A percentile compares a stretch with the other conserved stretches of the same genome.
These are phyloP conservation scores for Colletotrichum siamense DNA, from an alignment of 2,329 filamentous ascomycete genomes.

Conservation along the genomic window DNA sequence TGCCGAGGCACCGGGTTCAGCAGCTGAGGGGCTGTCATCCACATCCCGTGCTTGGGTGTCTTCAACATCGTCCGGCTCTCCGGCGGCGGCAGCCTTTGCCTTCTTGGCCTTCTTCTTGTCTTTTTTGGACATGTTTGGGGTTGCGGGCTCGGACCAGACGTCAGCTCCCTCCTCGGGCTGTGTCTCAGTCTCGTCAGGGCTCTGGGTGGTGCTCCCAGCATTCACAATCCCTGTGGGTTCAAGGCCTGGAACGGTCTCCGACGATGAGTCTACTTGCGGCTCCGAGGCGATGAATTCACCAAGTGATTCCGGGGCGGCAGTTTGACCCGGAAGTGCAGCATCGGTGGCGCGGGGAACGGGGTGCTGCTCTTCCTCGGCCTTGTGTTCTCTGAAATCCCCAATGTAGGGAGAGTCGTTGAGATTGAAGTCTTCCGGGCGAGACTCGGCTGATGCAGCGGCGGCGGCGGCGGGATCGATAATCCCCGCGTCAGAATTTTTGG, in stretches of 20 bases:
- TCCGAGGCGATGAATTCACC: constrained; percentile 9
- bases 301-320: constrained; percentile 10
- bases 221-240: constrained; percentile 7
- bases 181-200: background rate
- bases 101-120: constrained; percentile 25
- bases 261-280: constrained; percentile 8
- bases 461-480: constrained; percentile 4
- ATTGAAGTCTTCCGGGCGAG: constrained; percentile 27
- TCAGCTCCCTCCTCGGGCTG: background rate
- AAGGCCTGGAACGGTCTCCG: background rate
- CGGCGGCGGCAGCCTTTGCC: constrained; percentile 3
- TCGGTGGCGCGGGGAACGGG: background rate
- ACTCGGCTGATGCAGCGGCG: background rate
- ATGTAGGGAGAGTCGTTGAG: constrained; percentile 27
- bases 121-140: constrained; percentile 27
- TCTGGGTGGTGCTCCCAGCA: background rate
- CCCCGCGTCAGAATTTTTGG: constrained; percentile 20
- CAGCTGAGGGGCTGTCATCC: background rate
- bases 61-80: constrained; percentile 1
- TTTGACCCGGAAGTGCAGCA: constrained; percentile 3
- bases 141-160: constrained; percentile 16
- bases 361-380: constrained; percentile 24
- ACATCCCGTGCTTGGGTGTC: background rate
- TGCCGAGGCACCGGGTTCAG: background rate
- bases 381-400: constrained; percentile 34